Evolutionary conservation across 352 stramenopile genomes (phyloP).

Genomic region (Phytophthora nicotianae): DNA sequence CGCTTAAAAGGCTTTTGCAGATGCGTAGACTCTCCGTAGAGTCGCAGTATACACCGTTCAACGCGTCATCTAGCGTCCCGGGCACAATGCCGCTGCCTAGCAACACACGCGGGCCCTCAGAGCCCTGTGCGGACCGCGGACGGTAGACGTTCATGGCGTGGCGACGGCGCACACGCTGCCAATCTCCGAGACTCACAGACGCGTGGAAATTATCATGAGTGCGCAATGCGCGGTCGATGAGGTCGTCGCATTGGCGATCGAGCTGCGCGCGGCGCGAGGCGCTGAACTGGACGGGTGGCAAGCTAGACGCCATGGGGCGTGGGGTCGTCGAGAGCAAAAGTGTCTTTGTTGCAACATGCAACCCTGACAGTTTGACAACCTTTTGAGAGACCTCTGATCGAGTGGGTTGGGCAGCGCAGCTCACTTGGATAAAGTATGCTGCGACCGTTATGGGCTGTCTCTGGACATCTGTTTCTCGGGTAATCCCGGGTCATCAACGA

Average conservation of each 20-base stretch:
- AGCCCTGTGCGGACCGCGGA: slow-evolving; percentile 15
- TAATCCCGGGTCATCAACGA: slow-evolving; percentile 1
- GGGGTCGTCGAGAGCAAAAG: slow-evolving; percentile 6
- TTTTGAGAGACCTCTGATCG: slow-evolving; percentile 13
- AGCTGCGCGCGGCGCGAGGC: slow-evolving; percentile 43
- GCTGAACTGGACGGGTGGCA: slow-evolving; percentile 44
- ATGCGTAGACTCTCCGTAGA: slow-evolving; percentile 59
- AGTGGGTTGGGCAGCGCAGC: not conserved
- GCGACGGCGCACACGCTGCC: slow-evolving; percentile 55
- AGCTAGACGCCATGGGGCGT: slow-evolving; percentile 22
- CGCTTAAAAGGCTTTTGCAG: slow-evolving; percentile 52
- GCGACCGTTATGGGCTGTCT: too few species aligned
- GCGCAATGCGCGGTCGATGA: slow-evolving; percentile 55
- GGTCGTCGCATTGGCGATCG: slow-evolving; percentile 55
- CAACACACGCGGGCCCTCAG: slow-evolving; percentile 29
- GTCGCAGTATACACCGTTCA: slow-evolving; percentile 59
- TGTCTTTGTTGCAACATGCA: slow-evolving; percentile 12
- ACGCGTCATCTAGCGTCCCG: slow-evolving; percentile 52
- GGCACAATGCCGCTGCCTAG: slow-evolving; percentile 60
- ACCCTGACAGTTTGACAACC: slow-evolving; percentile 4
- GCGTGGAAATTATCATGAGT: slow-evolving; percentile 57
- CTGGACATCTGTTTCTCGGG: not conserved
- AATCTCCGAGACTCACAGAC: slow-evolving; percentile 36
- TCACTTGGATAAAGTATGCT: slow-evolving; percentile 5
- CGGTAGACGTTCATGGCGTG: slow-evolving; percentile 57